These are phyloP conservation scores for Allantophomopsis lycopodina DNA, from an alignment of 2,329 filamentous ascomycete genomes.

Conservation along the genomic window DNA sequence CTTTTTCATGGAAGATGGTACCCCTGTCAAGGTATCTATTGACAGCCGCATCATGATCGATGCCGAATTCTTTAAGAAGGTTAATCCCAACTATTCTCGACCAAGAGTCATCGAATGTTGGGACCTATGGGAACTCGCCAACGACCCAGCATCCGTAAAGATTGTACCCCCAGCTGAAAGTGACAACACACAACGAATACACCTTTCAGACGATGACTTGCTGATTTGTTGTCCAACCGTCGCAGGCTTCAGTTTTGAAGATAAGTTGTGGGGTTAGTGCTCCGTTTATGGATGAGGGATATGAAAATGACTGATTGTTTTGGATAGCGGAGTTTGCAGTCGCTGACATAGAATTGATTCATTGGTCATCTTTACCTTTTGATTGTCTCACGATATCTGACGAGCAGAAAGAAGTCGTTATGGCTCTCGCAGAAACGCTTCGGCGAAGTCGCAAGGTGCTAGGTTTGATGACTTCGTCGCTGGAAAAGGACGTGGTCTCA, in stretches of 20 bases:
- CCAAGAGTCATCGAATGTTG: not conserved
- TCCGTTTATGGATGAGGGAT: slow-evolving; percentile 4
- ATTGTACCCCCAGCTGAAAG: slow-evolving; percentile 2
- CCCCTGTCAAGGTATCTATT: slow-evolving; percentile 7
- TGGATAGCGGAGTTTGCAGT: slow-evolving; percentile 6
- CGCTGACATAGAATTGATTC: not conserved
- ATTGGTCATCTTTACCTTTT: slow-evolving; percentile 1
- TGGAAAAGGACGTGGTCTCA: slow-evolving; percentile 2
- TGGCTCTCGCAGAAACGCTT: not conserved
- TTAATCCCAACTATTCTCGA: slow-evolving; percentile 13
- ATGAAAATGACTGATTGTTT: too few relatives aligned
- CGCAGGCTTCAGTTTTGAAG: slow-evolving; percentile 8
- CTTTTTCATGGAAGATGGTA: slow-evolving; percentile 16
- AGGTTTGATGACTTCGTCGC: slow-evolving; percentile 2
- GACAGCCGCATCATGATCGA: slow-evolving; percentile 16
- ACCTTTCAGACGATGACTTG: slow-evolving; percentile 9
- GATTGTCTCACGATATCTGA: slow-evolving; percentile 1
- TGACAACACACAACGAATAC: slow-evolving; percentile 2
- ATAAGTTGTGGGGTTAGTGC: slow-evolving; percentile 10
- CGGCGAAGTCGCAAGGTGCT: not conserved
- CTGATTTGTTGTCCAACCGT: slow-evolving; percentile 11
- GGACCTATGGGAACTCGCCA: not conserved
- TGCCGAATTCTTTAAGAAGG: slow-evolving; percentile 13
- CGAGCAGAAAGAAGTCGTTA: not conserved
- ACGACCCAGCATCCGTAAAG: not conserved